These are phyloP conservation scores for Ballota nigra DNA, from an alignment of 257 asterid species.

Conservation along the genomic window DNA sequence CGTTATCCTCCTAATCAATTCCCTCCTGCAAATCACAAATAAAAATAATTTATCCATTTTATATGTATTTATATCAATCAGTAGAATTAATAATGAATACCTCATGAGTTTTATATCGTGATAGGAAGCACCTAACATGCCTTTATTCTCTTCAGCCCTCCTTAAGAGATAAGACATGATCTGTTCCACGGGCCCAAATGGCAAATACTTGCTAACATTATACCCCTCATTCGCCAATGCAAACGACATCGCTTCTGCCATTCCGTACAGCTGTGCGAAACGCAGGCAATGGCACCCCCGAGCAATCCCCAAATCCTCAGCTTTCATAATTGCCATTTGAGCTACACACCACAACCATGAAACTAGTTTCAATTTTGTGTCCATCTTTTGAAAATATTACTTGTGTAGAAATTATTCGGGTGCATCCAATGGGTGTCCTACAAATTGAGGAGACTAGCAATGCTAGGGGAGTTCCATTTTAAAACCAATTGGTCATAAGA, in stretches of 20 bases:
- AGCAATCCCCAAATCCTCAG: conserved; percentile 50
- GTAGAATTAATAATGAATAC: no score
- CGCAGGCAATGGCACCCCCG: conserved; percentile 46
- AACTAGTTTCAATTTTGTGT: no score
- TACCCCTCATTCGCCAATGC: conserved; percentile 73
- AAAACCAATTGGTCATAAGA: no score
- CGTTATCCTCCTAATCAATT: conserved; percentile 48
- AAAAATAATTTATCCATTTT: no score
- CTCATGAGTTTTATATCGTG: conserved; percentile 63
- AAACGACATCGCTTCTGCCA: conserved; percentile 74
- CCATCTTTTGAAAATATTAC: no score
- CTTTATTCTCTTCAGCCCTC: conserved; percentile 95
- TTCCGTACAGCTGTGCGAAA: conserved; percentile 89
- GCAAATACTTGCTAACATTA: conserved; percentile 75
- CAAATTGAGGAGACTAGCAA: no score
- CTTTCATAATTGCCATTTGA: conserved; percentile 64
- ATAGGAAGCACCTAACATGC: conserved; percentile 55
- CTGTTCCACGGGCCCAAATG: conserved; percentile 86
- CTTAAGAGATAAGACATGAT: conserved; percentile 82
- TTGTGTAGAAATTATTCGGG: no score
- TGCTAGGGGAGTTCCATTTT: no score
- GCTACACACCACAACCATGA: no score
- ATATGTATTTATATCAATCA: no score
- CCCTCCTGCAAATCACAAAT: conserved; percentile 43
- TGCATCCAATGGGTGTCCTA: no score